Evolutionary conservation across 257 asterid species (phyloP).

Genomic region (Gentiana straminea): DNA sequence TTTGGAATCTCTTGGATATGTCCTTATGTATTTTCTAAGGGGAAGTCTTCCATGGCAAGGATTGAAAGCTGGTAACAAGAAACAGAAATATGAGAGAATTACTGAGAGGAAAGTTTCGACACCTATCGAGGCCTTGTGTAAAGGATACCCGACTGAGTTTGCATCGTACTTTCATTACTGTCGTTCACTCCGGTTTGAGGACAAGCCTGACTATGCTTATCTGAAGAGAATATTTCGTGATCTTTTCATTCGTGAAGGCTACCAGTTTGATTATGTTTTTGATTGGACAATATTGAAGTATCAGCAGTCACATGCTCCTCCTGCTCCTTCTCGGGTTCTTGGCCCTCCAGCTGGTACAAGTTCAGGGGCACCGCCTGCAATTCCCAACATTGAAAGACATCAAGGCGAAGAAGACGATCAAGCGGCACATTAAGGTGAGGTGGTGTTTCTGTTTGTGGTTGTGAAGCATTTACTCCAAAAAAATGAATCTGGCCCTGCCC

Average conservation of each 20-base stretch:
- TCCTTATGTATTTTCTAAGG: slow-evolving; percentile 83
- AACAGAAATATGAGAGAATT: slow-evolving; percentile 89
- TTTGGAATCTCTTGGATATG: too few relatives aligned
- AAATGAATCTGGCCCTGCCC: slow-evolving; percentile 61
- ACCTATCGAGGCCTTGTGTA: slow-evolving; percentile 84
- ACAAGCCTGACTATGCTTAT: slow-evolving; percentile 58
- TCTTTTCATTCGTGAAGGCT: slow-evolving; percentile 97
- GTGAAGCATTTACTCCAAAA: slow-evolving; percentile 41
- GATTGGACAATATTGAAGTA: slow-evolving; percentile 35
- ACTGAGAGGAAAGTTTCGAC: slow-evolving; percentile 94
- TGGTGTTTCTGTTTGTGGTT: slow-evolving; percentile 48
- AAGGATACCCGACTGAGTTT: slow-evolving; percentile 85
- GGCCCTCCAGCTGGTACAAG: slow-evolving; percentile 72
- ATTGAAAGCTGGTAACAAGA: slow-evolving; percentile 89
- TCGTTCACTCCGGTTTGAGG: slow-evolving; percentile 89
- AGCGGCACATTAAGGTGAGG: slow-evolving; percentile 65
- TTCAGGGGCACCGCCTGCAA: slow-evolving; percentile 77
- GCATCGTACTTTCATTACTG: slow-evolving; percentile 21
- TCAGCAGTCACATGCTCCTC: slow-evolving; percentile 84
- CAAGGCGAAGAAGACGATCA: slow-evolving; percentile 74
- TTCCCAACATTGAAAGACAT: slow-evolving; percentile 56
- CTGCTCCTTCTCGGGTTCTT: slow-evolving; percentile 66
- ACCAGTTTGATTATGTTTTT: slow-evolving; percentile 80
- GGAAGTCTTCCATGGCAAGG: slow-evolving; percentile 99
- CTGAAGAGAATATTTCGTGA: slow-evolving; percentile 54